These are phyloP conservation scores for Gremmenia infestans DNA, from an alignment of 2,329 filamentous ascomycete genomes.

Conservation along the genomic window DNA sequence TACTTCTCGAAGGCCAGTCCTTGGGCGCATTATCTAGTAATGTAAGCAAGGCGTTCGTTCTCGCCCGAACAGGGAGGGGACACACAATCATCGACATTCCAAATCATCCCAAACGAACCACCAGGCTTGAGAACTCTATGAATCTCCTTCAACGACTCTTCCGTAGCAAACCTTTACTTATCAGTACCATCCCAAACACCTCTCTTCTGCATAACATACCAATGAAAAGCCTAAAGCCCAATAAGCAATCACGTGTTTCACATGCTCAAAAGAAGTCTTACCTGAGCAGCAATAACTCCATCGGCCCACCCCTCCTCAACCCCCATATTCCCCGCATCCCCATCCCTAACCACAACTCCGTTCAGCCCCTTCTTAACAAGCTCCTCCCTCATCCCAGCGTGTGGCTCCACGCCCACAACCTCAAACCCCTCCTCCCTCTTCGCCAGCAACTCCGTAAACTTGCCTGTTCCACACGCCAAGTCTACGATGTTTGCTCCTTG, in stretches of 20 bases:
- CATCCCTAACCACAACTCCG: constrained; percentile 43
- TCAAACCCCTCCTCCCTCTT: constrained; percentile 52
- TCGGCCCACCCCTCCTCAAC: constrained; percentile 56
- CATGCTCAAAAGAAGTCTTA: neutral
- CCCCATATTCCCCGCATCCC: constrained; percentile 53
- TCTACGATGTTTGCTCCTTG: constrained; percentile 51
- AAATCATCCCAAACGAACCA: constrained; percentile 60
- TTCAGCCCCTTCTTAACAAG: constrained; percentile 53
- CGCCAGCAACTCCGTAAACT: constrained; percentile 61
- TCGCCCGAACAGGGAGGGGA: constrained; percentile 11
- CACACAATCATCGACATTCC: constrained; percentile 70
- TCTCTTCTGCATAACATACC: constrained; percentile 12
- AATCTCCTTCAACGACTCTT: constrained; percentile 59
- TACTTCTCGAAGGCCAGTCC: constrained; percentile 48
- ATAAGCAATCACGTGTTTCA: constrained; percentile 5
- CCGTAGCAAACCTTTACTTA: constrained; percentile 61
- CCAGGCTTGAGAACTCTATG: constrained; percentile 58
- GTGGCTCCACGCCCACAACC: constrained; percentile 60
- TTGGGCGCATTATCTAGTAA: constrained; percentile 57
- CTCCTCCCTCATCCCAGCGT: constrained; percentile 59
- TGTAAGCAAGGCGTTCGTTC: constrained; percentile 4
- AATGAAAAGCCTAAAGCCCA: constrained; percentile 43
- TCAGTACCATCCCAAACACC: neutral
- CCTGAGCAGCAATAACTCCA: constrained; percentile 34
- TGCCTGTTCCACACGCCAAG: constrained; percentile 64